Conservation (phyloP, 2,329 filamentous ascomycete genomes). For the Ophiocordyceps unilateralis region DNA sequence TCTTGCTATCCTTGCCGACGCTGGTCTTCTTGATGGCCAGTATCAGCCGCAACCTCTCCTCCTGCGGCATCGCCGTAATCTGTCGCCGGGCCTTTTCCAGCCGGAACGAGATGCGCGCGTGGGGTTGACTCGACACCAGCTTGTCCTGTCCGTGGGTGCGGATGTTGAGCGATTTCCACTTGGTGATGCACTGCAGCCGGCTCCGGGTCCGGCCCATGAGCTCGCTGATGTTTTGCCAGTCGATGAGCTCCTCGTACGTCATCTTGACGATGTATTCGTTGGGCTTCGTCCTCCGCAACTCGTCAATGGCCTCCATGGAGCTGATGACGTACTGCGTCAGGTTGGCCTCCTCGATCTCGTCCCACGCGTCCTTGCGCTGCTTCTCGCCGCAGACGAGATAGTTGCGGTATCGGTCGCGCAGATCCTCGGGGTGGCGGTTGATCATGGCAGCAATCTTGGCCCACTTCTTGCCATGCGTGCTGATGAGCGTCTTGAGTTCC, state of each 20-base stretch:
- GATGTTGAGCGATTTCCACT: conserved; percentile 38
- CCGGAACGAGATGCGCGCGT: conserved; percentile 21
- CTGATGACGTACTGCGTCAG: conserved; percentile 35
- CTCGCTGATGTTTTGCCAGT: conserved; percentile 48
- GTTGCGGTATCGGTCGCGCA: conserved; percentile 54
- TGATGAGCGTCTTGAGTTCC: conserved; percentile 18
- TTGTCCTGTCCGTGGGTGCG: conserved; percentile 16
- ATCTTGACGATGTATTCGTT: conserved; percentile 16
- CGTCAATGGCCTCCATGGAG: conserved; percentile 30
- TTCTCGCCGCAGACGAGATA: conserved; percentile 42
- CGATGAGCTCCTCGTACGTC: conserved; percentile 35
- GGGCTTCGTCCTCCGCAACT: conserved; percentile 13
- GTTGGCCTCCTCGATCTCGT: conserved; percentile 36
- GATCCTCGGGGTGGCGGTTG: conserved; percentile 46
- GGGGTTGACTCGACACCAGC: conserved; percentile 13
- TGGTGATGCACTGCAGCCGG: conserved; percentile 48
- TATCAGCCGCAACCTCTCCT: conserved; percentile 27
- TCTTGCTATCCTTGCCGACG: conserved; percentile 24
- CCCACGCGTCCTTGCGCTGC: conserved; percentile 39
- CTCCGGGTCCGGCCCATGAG: conserved; percentile 44
- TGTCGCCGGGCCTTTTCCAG: conserved; percentile 25
- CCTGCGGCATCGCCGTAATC: conserved; percentile 21
- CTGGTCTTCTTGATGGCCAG: conserved; percentile 23
- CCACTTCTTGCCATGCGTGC: conserved; percentile 34
- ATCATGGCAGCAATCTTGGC: conserved; percentile 41